Base-by-base conservation (phyloP, 176 grass and related monocot genomes). In the Aegilops umbellulata region DNA sequence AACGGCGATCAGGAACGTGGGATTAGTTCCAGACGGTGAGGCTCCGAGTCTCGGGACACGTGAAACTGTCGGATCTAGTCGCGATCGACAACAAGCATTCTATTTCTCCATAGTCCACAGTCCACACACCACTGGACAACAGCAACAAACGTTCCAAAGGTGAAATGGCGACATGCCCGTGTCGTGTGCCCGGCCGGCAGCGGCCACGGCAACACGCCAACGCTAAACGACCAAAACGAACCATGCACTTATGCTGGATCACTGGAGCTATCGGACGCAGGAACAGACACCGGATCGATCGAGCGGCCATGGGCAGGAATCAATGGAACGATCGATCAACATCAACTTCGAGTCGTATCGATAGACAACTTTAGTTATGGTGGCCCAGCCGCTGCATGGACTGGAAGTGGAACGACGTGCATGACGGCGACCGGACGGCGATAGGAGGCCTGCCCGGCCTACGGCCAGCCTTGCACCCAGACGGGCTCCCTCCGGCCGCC, bases 391-490 rank as follows among this genome's bases (percentile, higher is more conserved):
- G 38, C 75, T 29, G 12, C 38, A 24, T 79, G 67, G 60, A 65
- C 61, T 38, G 42, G 34, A 15, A 47, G 44, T 47, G 44, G 44
- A 14, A 41, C 10, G 12, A 42, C 10, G 72, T 82, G 20, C 41
- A 62, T 38, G 67, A 79, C 68, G 17, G 76, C 12, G 87, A 80
- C 81, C 57, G 55, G 31, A 60, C 35, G 39, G 55, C 80, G 17
- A 55, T 14, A 16, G 2, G 46, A 6, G 47, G 47, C 47, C 14
- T 49, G 47, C 49, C 49, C 49, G 53, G 23, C 9, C 49, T 87
- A 91, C 17, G 51, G 39, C 86, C 69, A 85, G 13, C 89, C 82
- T 71, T 86, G 55, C 62, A 61, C 83, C 83, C 83, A 82, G 22
- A 38, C 74, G 65, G 36, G 16, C 47, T 84, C 76, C 61, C 49